Conservation (phyloP, 176 grass and related monocot genomes). For the Eragrostis nindensis region DNA sequence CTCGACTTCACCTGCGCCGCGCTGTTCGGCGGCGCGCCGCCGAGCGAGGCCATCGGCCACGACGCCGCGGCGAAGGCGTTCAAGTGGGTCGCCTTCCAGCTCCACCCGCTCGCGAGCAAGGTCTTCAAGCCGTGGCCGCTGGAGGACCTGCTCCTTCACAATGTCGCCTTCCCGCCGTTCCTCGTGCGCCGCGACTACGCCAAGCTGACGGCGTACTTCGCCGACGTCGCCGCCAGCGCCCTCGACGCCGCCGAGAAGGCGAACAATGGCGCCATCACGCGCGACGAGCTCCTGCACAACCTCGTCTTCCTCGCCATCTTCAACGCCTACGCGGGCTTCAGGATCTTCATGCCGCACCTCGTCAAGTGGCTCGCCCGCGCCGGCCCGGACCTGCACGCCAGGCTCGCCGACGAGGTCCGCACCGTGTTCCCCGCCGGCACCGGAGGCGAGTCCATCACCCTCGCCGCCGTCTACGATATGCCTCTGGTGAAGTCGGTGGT, state of each 20-base stretch:
- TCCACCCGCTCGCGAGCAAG: slow-evolving; percentile 64
- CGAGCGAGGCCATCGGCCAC: slow-evolving; percentile 48
- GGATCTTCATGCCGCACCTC: slow-evolving; percentile 67
- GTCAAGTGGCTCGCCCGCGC: slow-evolving; percentile 63
- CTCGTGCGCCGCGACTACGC: slow-evolving; percentile 69
- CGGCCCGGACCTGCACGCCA: slow-evolving; percentile 59
- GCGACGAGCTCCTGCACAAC: slow-evolving; percentile 79
- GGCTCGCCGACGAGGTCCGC: slow-evolving; percentile 58
- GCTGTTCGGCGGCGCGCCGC: slow-evolving; percentile 50
- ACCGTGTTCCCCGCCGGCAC: neutral
- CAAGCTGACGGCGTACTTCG: slow-evolving; percentile 55
- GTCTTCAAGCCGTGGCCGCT: slow-evolving; percentile 49
- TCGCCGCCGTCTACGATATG: slow-evolving; percentile 56
- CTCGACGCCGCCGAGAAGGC: slow-evolving; percentile 60
- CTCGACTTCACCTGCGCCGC: slow-evolving; percentile 60
- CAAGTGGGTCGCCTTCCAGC: slow-evolving; percentile 67
- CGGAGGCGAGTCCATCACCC: slow-evolving; percentile 11
- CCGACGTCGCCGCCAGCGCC: slow-evolving; percentile 23
- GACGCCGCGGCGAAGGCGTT: slow-evolving; percentile 36
- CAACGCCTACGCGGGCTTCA: slow-evolving; percentile 75
- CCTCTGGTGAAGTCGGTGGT: slow-evolving; percentile 72
- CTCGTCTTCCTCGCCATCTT: slow-evolving; percentile 74
- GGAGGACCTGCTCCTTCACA: slow-evolving; percentile 72
- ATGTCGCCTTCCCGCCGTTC: slow-evolving; percentile 55
- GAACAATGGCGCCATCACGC: slow-evolving; percentile 30